These are phyloP conservation scores for Aspergillus neotritici DNA, from an alignment of 2,329 filamentous ascomycete genomes.

Conservation along the genomic window DNA sequence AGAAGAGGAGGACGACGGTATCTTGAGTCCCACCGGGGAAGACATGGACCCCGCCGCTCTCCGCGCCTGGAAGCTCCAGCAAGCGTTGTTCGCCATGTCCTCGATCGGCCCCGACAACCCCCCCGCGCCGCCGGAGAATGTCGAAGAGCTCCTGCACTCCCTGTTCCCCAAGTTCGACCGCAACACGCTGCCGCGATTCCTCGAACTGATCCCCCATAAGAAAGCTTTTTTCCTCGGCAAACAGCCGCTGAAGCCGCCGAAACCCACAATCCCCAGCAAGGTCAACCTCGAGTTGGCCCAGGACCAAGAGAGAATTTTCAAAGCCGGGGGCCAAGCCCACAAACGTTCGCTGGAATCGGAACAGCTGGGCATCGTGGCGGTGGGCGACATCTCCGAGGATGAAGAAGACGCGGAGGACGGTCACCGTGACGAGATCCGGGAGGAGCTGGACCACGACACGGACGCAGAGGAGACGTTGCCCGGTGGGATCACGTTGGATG, in stretches of 20 bases:
- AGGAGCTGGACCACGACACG: conserved; percentile 49
- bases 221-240: conserved; percentile 73
- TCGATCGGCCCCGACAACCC: conserved; percentile 50
- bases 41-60: conserved; percentile 40
- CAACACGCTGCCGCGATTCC: conserved; percentile 69
- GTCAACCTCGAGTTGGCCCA: conserved; percentile 77
- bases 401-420: conserved; percentile 45
- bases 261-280: conserved; percentile 78
- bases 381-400: conserved; percentile 42
- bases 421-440: conserved; percentile 28
- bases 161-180: conserved; percentile 77
- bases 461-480: conserved; percentile 58
- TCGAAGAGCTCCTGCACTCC: conserved; percentile 69
- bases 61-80: conserved; percentile 43
- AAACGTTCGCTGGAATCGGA: conserved; percentile 48
- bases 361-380: conserved; percentile 51
- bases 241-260: conserved; percentile 70
- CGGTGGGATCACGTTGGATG: conserved; percentile 69
- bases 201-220: conserved; percentile 75
- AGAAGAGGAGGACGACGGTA: conserved; percentile 25
- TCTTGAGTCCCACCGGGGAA: conserved; percentile 24
- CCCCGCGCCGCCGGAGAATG: conserved; percentile 65
- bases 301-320: conserved; percentile 82
- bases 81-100: conserved; percentile 44
- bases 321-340: conserved; percentile 59